Base-by-base conservation (phyloP, 371 early-diverging fungal genomes). In the Mucor indicus region DNA sequence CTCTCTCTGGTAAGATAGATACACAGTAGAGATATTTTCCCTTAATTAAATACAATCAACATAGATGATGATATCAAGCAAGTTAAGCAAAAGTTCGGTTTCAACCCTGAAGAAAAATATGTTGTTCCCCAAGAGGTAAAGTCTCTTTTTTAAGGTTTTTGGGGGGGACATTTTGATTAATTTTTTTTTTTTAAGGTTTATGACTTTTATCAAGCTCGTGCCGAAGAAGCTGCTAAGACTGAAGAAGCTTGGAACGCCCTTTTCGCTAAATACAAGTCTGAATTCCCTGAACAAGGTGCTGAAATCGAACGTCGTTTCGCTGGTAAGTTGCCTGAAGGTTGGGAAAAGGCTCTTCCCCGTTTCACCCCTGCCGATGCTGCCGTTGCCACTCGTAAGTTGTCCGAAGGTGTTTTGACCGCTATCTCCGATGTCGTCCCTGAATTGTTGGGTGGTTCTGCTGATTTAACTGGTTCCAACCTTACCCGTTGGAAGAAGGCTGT, bases 401-500 rank as follows among this genome's bases (percentile, higher is more conserved):
- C 90, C 11, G 90, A 93, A 65, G 72, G 59, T 44, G 88, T 91
- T 36, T 61, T 99, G 47, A 91, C 91, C 69, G 84, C 85, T 38
- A 61, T 98, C 37, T 88, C 91, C 10, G 80, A 84, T 21, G 57
- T 73, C 20, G 31, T 94, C 29, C 91, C 95, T 5, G 94, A 93
- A 69, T 74, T 99, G 16, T 65, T 99, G 51, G 91, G 98, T 60
- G 99, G 99, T n/a, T 97, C 98, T 35, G 99, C 99, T 22, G 99
- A 99, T 77, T 77, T 99, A 67, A 94, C 98, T 36, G 89, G 86
- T n/a, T 99, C 99, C 42, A 98, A 94, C 77, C 75, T 95, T 65
- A 96, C 98, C 41, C 84, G 91, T 43, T 96, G 97, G 92, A 93
- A 95, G 81, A 77, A 69, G n/a, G 91, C 92, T 29, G 84, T 79